Base-by-base conservation (phyloP, 305 asterid genomes). In the Fraxinus nigra region DNA sequence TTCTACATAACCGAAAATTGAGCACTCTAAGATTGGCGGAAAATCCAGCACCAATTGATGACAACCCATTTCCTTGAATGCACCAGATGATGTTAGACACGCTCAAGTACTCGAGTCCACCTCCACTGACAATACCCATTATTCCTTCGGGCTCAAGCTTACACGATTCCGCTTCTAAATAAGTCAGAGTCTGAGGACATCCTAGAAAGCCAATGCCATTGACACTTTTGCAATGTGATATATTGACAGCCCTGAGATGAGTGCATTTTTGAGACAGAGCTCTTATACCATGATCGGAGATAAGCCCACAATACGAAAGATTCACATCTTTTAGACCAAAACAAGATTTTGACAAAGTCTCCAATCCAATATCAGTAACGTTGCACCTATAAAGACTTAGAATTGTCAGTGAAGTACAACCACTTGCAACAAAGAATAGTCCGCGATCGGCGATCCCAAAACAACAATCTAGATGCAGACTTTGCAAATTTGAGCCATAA, bases 371-470 rank as follows among this genome's bases (percentile, higher is more conserved):
- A 85, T 94, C 93, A 1, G 92, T 94, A 70, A 94, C 79, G 78
- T 86, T 88, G 86, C 97, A 92, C 73, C 94, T 82, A 82, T 91
- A 89, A 74, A 94, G 97, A 85, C 98, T 92, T 51, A 94, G 54
- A 70, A 84, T 79, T 20, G 86, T 85, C 63, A 94, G 77, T 73
- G 59, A 85, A 77, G 93, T 87, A 85, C 98, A 93, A 38, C 91
- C 94, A 26, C 69, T 81, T 8, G 95, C 93, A 79, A 89, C 75
- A 5, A 73, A 85, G 77, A 89, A 83, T 76, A 94, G 80, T 26
- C 97, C 97, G 3, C 22, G 56, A 77, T 92, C 92, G 4, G 91
- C 84, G 56, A 93, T 87, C 35, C 80, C 86, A 28, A 91, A 92
- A 87, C 98, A 94, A 63, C 96, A 91, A 82, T 92, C 93, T 11